Evolutionary conservation across 805 yeast genomes (phyloP), one percentile per base, ranked within the genome.

Genomic region (Candida ortonii): DNA sequence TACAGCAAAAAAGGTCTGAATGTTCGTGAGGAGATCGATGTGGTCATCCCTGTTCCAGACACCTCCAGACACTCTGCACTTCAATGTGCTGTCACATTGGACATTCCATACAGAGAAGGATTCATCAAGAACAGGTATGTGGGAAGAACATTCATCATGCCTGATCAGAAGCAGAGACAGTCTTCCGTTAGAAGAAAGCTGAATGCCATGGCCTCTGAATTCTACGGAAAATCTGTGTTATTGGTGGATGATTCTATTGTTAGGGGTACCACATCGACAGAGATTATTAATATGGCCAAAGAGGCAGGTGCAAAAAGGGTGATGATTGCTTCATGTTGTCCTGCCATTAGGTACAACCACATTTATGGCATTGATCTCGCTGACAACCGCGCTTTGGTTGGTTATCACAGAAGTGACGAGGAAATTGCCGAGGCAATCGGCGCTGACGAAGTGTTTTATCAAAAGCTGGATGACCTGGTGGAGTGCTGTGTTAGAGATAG

Each of bases 121-220:
- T 93, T 93, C 57, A 94, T 93, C 44, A 93, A 93, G 62, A 93
- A 93, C 67, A 75, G 97, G 52, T 93, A 93, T 57, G 95, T 93
- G 40, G 98, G 98, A 20, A 79, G 98, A 63, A 93, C 98, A 1
- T 93, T 93, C 57, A 93, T 93, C 54, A 93, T 93, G 98, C 97
- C 98, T 11, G 89, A 87, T 66, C 98, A 93, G 69, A 78, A 79
- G 59, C 94, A 89, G 64, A 78, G 98, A 62, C 79, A 89, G 33
- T 86, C 96, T 2, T 82, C 94, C 16, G 98, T 93, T 12, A 78
- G 98, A 57, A 76, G 95, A 51, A 93, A 93, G 65, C 72, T 93
- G 54, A 93, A 93, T 62, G 97, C 98, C 7, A 93, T 93, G 96
- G 87, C 79, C 40, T 76, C 84, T 28, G 98, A 93, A 65, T 93